phyloP scores from a whole-genome alignment of 2,329 filamentous ascomycete genomes.

The Anthostomella pinea region DNA sequence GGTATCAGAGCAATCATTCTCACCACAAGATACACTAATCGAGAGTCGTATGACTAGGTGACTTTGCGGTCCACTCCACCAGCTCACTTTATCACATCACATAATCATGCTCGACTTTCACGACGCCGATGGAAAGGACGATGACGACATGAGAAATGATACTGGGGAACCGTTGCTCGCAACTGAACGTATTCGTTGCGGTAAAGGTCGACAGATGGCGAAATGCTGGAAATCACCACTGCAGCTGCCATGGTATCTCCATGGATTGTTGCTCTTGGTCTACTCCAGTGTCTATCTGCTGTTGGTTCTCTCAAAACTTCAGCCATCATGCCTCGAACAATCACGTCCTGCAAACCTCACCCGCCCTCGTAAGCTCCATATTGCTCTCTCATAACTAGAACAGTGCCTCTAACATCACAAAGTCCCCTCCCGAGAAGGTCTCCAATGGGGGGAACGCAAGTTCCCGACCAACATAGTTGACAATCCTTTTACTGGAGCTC shows the following conservation, averaged over 20 bases:
- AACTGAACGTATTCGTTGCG: not conserved
- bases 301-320: not conserved
- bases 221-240: not conserved
- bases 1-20: too few relatives aligned
- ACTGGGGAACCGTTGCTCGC: not conserved
- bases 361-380: too few relatives aligned
- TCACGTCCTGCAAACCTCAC: too few relatives aligned
- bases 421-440: slow-evolving; percentile 7
- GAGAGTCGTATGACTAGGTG: too few relatives aligned
- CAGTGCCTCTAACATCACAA: not conserved
- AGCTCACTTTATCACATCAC: too few relatives aligned
- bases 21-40: too few relatives aligned
- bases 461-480: slow-evolving; percentile 8
- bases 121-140: too few relatives aligned
- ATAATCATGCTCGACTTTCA: too few relatives aligned
- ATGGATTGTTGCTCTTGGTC: not conserved
- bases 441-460: slow-evolving; percentile 5
- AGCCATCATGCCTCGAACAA: not conserved
- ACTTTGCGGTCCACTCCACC: too few relatives aligned
- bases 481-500: slow-evolving; percentile 6
- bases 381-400: not conserved
- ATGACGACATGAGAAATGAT: not conserved
- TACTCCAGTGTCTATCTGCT: not conserved
- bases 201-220: not conserved
- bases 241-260: not conserved